Percentiles rank a stretch among this genome's conserved stretches.
These are phyloP conservation scores for Linum trigynum DNA, from an alignment of 345 rosid species.

Conservation along the genomic window DNA sequence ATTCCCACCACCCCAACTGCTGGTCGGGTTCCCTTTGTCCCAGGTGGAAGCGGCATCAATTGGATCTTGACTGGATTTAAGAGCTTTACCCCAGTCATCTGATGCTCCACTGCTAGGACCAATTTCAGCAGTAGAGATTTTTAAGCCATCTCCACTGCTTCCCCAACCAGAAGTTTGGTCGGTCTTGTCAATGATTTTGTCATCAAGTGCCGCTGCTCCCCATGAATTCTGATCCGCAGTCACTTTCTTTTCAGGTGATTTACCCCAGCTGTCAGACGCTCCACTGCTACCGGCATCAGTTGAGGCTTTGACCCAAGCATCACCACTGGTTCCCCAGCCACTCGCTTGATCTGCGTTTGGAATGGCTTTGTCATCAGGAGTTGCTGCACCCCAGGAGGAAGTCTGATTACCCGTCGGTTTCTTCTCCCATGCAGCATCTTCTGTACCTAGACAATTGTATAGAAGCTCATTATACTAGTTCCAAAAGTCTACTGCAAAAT, in stretches of 20 bases:
- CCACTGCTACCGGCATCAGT: constrained; percentile 24
- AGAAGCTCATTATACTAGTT: not conserved
- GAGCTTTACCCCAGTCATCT: constrained; percentile 43
- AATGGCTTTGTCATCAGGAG: constrained; percentile 28
- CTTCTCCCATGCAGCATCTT: constrained; percentile 36
- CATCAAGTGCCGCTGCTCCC: not conserved
- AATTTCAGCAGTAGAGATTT: not conserved
- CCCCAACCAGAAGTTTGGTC: not conserved
- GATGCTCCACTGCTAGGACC: constrained; percentile 25
- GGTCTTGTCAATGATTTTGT: not conserved
- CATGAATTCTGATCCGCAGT: not conserved
- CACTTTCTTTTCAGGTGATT: constrained; percentile 14
- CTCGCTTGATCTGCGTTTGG: constrained; percentile 26
- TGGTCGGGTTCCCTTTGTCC: constrained; percentile 22
- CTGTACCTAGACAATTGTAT: constrained; percentile 19
- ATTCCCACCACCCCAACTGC: constrained; percentile 20
- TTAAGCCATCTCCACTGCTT: not conserved
- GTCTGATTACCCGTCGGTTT: constrained; percentile 28
- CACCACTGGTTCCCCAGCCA: constrained; percentile 35
- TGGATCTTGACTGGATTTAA: constrained; percentile 16
- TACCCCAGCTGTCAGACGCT: constrained; percentile 42
- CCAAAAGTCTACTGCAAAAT: not conserved
- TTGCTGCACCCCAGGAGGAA: constrained; percentile 46
- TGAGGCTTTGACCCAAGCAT: constrained; percentile 46
- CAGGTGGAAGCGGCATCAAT: constrained; percentile 30